Conservation (phyloP, 1,284 basidiomycete genomes). For the Stygiomarasmius scandens region DNA sequence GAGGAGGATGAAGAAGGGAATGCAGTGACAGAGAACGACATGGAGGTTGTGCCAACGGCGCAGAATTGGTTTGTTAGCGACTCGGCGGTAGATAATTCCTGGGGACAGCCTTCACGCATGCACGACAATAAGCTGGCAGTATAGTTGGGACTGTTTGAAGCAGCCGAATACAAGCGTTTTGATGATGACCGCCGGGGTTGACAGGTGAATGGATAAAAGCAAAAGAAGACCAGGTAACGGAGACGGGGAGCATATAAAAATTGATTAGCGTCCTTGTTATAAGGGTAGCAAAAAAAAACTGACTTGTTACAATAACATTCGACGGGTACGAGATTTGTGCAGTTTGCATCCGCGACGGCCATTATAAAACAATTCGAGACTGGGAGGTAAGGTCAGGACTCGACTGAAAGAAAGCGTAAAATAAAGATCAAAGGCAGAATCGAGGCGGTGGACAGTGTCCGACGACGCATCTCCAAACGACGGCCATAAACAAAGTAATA, state of each 20-base stretch:
- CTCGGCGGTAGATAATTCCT: constrained; percentile 36
- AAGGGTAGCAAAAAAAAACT: neutral
- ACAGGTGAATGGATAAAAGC: neutral
- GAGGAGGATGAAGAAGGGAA: constrained; percentile 19
- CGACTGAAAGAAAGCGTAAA: too few relatives aligned
- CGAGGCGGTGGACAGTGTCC: neutral
- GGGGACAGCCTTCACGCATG: constrained; percentile 30
- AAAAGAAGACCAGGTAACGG: too few relatives aligned
- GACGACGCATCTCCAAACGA: too few relatives aligned
- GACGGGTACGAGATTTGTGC: constrained; percentile 38
- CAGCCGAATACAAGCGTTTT: too few relatives aligned
- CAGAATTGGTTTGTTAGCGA: constrained; percentile 44
- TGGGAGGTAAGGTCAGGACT: constrained; percentile 15
- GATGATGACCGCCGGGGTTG: constrained; percentile 1
- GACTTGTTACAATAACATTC: constrained; percentile 45
- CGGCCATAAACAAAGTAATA: too few relatives aligned
- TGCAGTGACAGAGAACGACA: constrained; percentile 34
- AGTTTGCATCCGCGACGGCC: constrained; percentile 34
- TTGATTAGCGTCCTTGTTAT: neutral
- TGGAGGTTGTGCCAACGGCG: constrained; percentile 34
- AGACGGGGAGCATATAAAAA: too few relatives aligned
- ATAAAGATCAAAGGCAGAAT: too few relatives aligned
- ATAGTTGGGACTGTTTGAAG: constrained; percentile 29
- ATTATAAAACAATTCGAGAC: constrained; percentile 39
- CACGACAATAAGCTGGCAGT: constrained; percentile 33